A percentile compares a stretch with the other conserved stretches of the same genome.
Conservation (phyloP, 768 basidiomycete genomes). For the Boletus sp. region DNA sequence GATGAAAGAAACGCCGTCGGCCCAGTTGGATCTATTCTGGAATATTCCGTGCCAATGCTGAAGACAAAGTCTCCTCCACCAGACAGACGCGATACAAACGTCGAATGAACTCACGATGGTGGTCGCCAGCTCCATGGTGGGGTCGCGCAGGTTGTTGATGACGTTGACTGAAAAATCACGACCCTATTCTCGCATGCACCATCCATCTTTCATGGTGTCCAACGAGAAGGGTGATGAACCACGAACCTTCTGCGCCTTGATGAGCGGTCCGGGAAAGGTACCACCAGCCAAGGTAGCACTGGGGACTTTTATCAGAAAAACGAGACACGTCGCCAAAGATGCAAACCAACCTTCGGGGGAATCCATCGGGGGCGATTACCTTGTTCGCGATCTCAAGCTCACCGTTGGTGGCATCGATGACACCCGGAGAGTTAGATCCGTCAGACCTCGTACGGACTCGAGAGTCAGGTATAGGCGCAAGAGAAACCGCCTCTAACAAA, state of each 20-base stretch:
- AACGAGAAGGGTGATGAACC: background rate
- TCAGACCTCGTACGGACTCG: background rate
- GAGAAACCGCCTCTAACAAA: constrained; percentile 17
- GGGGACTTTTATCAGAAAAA: background rate
- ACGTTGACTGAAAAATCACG: constrained; percentile 36
- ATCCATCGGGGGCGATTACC: constrained; percentile 50
- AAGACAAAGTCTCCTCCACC: background rate
- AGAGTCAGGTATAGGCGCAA: constrained; percentile 6
- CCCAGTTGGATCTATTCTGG: constrained; percentile 34
- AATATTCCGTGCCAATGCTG: constrained; percentile 37
- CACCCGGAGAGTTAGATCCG: background rate
- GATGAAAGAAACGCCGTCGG: constrained; percentile 40
- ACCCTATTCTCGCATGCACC: constrained; percentile 24
- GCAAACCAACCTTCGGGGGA: constrained; percentile 33
- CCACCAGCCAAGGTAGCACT: constrained; percentile 46
- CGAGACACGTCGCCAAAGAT: background rate
- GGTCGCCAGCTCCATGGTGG: constrained; percentile 33
- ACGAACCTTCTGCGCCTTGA: constrained; percentile 40
- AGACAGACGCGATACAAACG: background rate
- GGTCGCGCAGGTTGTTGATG: constrained; percentile 31
- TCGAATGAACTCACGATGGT: constrained; percentile 32
- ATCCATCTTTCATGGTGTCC: background rate
- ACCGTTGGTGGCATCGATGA: constrained; percentile 26
- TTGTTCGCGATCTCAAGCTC: constrained; percentile 41
- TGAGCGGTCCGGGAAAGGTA: constrained; percentile 47